A percentile compares a stretch with the other conserved stretches of the same genome.
Conservation (phyloP, 176 grass and related monocot genomes). For the Leersia perrieri region DNA sequence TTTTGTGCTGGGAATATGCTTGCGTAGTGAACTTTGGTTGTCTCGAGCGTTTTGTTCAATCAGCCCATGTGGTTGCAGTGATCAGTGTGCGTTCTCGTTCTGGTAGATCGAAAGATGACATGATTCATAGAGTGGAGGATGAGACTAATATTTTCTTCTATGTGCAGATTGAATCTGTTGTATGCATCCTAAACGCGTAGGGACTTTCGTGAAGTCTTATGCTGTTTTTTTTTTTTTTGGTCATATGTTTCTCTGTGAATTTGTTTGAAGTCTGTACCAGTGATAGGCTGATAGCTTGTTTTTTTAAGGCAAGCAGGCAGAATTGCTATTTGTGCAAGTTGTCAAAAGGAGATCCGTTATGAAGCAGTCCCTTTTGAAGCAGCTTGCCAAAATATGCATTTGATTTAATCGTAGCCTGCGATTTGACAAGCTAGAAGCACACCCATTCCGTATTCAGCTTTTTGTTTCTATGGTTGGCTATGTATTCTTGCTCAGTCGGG, state of each 20-base stretch:
- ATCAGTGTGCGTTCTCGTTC: neutral
- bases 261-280: constrained; percentile 2
- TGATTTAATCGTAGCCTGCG: neutral
- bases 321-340: neutral
- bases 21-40: neutral
- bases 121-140: neutral
- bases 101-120: neutral
- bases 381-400: neutral
- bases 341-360: neutral
- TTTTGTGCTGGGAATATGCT: neutral
- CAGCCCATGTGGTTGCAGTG: neutral
- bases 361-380: neutral
- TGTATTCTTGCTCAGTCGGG: neutral
- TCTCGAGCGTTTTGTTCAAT: neutral
- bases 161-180: neutral
- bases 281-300: neutral
- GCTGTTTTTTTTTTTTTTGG: neutral
- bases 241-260: too few relatives aligned
- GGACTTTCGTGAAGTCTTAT: neutral
- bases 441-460: neutral
- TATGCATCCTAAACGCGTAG: neutral
- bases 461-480: neutral
- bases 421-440: neutral
- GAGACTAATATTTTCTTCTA: neutral
- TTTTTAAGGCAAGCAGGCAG: neutral